Evolutionary conservation across 148 eudicot species (phyloP), one percentile per base, ranked within the genome.

Genomic region (Dysphania ambrosioides): DNA sequence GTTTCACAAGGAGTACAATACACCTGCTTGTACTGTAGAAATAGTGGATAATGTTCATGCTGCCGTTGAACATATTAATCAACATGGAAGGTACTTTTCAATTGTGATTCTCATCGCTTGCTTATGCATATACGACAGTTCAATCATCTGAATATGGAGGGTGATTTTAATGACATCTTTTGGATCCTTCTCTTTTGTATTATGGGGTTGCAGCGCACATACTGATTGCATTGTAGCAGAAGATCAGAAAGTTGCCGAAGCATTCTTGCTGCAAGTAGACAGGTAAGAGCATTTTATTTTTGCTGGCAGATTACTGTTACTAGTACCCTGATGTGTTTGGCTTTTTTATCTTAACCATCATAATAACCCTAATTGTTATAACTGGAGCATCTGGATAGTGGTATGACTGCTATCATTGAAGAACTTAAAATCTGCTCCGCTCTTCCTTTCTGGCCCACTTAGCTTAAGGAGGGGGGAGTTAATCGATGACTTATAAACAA

Each of bases 11-110:
- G 99, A 96, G 81, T 96, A 96, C 78, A 87, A 78, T 77, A 87
- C 97, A 47, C 88, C 87, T 29, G 92, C 96, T 72, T 96, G 99
- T 80, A 90, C 99, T 4, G 84, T 96, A 74, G 99, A 96, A 78
- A 86, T 90, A 55, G 99, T 96, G 47, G 97, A 92, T 74, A 90
- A 96, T 82, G 97, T 96, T n/a, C 69, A 80, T 78, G 93, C 85
- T 65, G 99, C 99, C 75, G 87, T 92, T 77, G 86, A 92, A 66
- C 99, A 96, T 81, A 92, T 96, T 70, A 92, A 92, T 81, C 84
- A 82, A 29, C 91, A 92, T 84, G 99, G 99, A 83, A 95, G 99
- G 99, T 83, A 84, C 34, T 26, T 51, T 24, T 73, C 0, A 41
- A 27, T 40, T 27, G 18, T 31, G 26, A 0, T 24, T 65, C 24